Evolutionary conservation across 2,329 filamentous ascomycete genomes (phyloP), one percentile per base, ranked within the genome.

Genomic region (Bipolaris zeicola): DNA sequence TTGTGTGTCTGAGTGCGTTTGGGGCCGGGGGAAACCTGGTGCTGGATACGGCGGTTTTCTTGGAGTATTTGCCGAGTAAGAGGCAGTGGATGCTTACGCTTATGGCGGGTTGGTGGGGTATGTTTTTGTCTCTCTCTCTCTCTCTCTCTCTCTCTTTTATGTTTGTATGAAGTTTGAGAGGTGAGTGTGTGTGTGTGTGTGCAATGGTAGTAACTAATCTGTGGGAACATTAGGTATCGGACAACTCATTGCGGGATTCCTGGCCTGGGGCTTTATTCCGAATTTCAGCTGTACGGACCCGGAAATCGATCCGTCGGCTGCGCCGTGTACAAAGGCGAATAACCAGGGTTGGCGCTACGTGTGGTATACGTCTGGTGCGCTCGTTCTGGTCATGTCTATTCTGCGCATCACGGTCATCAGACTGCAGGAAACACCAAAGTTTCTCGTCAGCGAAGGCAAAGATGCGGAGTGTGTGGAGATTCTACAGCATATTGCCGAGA

Each of bases 61-160:
- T 86, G 41, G 84, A 86, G 66, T 86, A 82, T 64, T 67, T 86
- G 3, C 83, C 84, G 0, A 78, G 82, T 16, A 79, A 82, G 50
- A 80, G 85, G 66, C 86, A 89, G 68, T 90, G 86, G 85, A 79
- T 89, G 16, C 67, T 88, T 13, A 88, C 85, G 0, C 77, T 86
- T n/a, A 79, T 89, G 71, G 85, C 87, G 2, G 79, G 78, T 20
- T 84, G 82, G 82, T 83, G 81, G 81, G 81, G 80, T 61, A 57
- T 37, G 67, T 53, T 42, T 31, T 8, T 16, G 16, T 16, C 16
- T n/a, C 28, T 16, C 1, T 6, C 24, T 14, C 41, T 14, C n/a
- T 37, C 13, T 31, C 3, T 37, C 6, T 10, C 20, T 20, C 20
- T 20, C 20, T 22, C 13, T 20, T 33, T 16, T 3, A 31, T 26